Conservation (phyloP, 345 rosid genomes). For the Gossypium ekmanianum region DNA sequence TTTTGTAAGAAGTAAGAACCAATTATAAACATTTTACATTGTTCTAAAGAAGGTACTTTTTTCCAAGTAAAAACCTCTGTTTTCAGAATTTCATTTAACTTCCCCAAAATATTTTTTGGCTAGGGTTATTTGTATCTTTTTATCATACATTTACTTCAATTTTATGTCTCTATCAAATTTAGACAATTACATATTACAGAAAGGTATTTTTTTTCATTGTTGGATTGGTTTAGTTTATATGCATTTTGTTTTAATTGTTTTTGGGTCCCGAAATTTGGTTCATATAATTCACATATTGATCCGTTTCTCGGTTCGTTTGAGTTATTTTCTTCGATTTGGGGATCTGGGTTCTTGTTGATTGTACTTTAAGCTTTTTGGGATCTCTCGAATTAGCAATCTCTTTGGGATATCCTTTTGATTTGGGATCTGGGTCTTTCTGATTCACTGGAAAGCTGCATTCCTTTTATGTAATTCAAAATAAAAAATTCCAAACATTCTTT, state of each 20-base stretch:
- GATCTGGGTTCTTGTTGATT: conserved; percentile 19
- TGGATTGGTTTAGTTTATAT: not conserved
- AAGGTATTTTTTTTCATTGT: not conserved
- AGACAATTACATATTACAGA: conserved; percentile 16
- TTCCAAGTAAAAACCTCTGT: not conserved
- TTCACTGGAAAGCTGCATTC: not conserved
- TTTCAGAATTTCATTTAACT: not conserved
- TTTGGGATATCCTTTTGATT: conserved; percentile 5
- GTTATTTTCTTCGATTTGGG: not conserved
- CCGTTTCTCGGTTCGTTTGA: conserved; percentile 1
- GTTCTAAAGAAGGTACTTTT: not conserved
- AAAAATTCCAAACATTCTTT: not conserved
- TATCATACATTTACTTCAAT: not conserved
- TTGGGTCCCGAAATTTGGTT: conserved; percentile 3
- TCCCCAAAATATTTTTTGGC: not conserved
- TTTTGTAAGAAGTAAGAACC: not conserved
- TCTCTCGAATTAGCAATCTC: not conserved
- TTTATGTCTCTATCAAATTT: conserved; percentile 4
- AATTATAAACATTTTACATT: not conserved
- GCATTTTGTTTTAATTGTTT: conserved; percentile 8
- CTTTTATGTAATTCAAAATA: not conserved
- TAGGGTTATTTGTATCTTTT: not conserved
- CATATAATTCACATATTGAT: not conserved
- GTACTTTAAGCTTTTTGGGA: not conserved
- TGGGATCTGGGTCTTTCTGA: conserved; percentile 20